phyloP scores from a whole-genome alignment of 495 filamentous ascomycete genomes.

The Daldinia caldariorum region DNA sequence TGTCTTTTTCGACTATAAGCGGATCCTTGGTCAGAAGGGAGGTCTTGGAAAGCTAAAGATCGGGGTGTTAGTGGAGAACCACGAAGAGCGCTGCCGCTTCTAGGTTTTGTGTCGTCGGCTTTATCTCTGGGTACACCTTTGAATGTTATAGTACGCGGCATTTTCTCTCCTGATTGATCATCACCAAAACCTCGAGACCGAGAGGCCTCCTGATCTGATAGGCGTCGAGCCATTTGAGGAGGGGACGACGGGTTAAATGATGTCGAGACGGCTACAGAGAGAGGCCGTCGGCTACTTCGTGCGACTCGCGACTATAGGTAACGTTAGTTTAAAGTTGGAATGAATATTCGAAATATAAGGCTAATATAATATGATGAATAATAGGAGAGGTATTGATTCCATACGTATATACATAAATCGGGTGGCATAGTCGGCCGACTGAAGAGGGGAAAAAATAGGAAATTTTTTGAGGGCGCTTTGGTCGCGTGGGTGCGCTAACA shows the following conservation, averaged over 20 bases:
- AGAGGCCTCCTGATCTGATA: conserved; percentile 58
- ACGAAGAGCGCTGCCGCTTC: conserved; percentile 45
- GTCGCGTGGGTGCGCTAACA: conserved; percentile 1
- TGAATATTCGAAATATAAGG: background rate
- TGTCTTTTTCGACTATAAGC: conserved; percentile 51
- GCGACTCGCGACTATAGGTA: conserved; percentile 52
- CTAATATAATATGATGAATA: background rate
- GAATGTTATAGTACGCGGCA: conserved; percentile 45
- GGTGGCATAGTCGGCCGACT: background rate
- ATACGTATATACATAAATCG: background rate
- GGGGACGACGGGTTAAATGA: conserved; percentile 52
- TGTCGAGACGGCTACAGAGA: conserved; percentile 54
- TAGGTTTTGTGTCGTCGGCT: conserved; percentile 36
- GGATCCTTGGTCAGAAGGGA: conserved; percentile 57
- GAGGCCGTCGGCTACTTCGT: conserved; percentile 55
- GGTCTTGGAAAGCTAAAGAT: conserved; percentile 54
- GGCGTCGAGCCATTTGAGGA: conserved; percentile 51
- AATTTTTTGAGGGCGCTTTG: background rate
- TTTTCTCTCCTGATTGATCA: conserved; percentile 43
- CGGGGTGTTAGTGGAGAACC: conserved; percentile 57
- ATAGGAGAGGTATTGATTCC: background rate
- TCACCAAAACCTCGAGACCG: conserved; percentile 48
- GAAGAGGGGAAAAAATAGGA: background rate
- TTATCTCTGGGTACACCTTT: conserved; percentile 46
- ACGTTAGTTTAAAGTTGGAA: conserved; percentile 28